Evolutionary conservation across 202 grass and related monocot species (phyloP), one percentile per base, ranked within the genome.

Genomic region (Brachypodium distachyon): DNA sequence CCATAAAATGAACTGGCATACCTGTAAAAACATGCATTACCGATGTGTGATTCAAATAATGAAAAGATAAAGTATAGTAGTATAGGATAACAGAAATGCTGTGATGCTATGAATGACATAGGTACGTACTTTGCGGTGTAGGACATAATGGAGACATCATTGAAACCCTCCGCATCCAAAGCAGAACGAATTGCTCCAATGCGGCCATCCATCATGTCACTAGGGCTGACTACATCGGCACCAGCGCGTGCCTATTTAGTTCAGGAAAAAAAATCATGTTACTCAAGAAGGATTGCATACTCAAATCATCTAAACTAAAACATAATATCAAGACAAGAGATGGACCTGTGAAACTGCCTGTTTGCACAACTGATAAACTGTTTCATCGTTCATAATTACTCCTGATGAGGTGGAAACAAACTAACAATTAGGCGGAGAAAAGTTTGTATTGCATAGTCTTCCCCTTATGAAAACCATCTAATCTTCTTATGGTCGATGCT

Each of bases 1-100:
- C 96, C 96, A 83, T 99, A 99, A 77, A 99, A 99, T 54, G 96
- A 82, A 76, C 96, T 99, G 39, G 96, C 96, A 83, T 99, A 99
- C 77, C 96, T 99, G 80, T 22, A 46, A 31, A 81, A 61, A 50
- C 19, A 81, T 25, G 79, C 13, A 33, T 64, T 28, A 39, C 10
- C 43, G 10, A 90, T 34, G 50, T 4, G 67, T 44, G 1, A 50
- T 80, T 81, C 26, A 49, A 11, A 46, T 66, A 25, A 51, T 44
- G 49, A 48, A 68, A 17, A 40, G 12, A 12, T 40, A 1, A 18
- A 78, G 3, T 6, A 19, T n/a, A n/a, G n/a, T n/a, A 18, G 67
- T 54, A 69, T 33, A 61, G 54, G 44, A 18, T 31, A 81, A 77
- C 7, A 12, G 3, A 82, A 31, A 51, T 61, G 22, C 17, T 19